Evolutionary conservation across 306 rosid species (phyloP).

Genomic region (Dryas alaskensis): DNA sequence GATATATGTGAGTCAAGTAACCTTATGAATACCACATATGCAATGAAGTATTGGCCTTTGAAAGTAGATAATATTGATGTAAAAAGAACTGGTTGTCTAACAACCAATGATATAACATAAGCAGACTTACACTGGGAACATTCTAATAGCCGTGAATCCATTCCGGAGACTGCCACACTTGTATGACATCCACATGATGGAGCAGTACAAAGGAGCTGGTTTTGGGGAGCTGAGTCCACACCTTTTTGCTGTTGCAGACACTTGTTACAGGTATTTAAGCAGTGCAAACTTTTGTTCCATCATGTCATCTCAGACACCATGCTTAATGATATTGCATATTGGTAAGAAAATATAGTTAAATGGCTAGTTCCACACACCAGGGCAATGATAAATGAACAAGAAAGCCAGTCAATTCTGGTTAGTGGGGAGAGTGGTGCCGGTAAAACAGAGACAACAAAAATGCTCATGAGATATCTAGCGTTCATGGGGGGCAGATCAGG

Average conservation of each 20-base stretch:
- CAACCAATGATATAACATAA: constrained; percentile 22
- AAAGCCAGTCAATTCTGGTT: constrained; percentile 82
- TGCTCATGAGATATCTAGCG: constrained; percentile 87
- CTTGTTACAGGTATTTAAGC: constrained; percentile 67
- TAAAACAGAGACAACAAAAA: constrained; percentile 86
- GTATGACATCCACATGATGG: constrained; percentile 83
- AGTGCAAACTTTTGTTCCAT: constrained; percentile 17
- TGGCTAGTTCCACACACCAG: constrained; percentile 31
- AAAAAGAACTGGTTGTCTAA: constrained; percentile 21
- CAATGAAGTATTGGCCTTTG: background rate
- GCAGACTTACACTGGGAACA: constrained; percentile 87
- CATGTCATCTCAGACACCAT: constrained; percentile 1
- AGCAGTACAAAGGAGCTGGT: constrained; percentile 83
- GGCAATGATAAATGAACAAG: constrained; percentile 79
- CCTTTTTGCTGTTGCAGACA: constrained; percentile 85
- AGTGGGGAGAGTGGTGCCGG: constrained; percentile 97
- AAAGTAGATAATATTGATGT: background rate
- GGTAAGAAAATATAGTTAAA: background rate
- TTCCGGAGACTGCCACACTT: constrained; percentile 79
- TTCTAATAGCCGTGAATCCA: constrained; percentile 83
- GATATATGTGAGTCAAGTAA: constrained; percentile 64
- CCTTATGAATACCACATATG: background rate
- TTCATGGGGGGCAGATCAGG: constrained; percentile 81
- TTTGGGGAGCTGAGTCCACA: constrained; percentile 94
- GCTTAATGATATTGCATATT: background rate